Evolutionary conservation across 345 rosid species (phyloP).

Genomic region (Aurinia saxatilis): DNA sequence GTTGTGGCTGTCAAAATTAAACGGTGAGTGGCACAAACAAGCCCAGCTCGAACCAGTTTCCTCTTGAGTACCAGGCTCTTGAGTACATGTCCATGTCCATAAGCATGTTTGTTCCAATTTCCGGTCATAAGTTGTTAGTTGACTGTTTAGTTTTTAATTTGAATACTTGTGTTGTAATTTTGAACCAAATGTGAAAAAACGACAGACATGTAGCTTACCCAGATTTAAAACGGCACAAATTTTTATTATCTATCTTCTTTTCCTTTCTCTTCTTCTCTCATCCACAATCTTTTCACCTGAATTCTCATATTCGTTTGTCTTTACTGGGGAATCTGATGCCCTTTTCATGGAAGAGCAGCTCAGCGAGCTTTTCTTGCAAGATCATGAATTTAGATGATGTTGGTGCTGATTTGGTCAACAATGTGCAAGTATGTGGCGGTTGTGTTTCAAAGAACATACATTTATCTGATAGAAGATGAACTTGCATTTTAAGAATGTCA

Average conservation of each 20-base stretch:
- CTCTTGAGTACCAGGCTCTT: constrained; percentile 24
- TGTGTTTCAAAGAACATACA: neutral
- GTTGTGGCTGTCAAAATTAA: constrained; percentile 90
- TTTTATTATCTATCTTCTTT: neutral
- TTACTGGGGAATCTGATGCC: no score
- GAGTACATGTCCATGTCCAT: no score
- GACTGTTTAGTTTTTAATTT: neutral
- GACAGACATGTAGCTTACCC: constrained; percentile 2
- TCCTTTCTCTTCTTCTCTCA: neutral
- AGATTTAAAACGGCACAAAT: constrained; percentile 1
- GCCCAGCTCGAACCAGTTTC: constrained; percentile 58
- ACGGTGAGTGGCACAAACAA: constrained; percentile 79
- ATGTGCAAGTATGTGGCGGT: neutral
- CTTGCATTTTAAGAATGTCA: no score
- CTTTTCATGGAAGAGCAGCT: no score
- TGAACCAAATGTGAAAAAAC: neutral
- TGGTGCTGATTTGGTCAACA: constrained; percentile 43
- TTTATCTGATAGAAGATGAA: neutral
- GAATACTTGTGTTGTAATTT: neutral
- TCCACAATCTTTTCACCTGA: constrained; percentile 2
- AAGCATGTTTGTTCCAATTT: neutral
- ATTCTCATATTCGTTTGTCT: no score
- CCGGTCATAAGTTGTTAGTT: neutral
- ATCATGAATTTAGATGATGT: constrained; percentile 58
- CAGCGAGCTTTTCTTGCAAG: constrained; percentile 49